These are phyloP conservation scores for Plasmodium ovale DNA, from an alignment of 169 alveolate genomes.

Conservation along the genomic window DNA sequence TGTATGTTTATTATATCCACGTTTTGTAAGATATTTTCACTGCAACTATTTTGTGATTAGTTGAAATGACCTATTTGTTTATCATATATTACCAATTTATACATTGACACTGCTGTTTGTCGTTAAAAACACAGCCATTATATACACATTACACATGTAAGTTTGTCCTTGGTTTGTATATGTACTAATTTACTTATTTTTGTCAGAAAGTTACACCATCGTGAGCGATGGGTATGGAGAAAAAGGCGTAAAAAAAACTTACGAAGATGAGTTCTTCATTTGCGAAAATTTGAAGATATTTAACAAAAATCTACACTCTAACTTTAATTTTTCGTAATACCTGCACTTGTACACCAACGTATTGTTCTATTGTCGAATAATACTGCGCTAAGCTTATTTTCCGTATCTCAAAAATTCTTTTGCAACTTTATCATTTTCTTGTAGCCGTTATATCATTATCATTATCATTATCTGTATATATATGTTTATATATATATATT, in stretches of 20 bases:
- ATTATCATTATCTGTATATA: neutral
- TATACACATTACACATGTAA: neutral
- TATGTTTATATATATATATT: slow-evolving; percentile 1
- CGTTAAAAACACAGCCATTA: neutral
- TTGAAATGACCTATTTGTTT: neutral
- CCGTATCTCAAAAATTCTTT: neutral
- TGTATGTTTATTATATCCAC: no score
- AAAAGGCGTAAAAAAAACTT: slow-evolving; percentile 80
- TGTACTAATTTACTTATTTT: slow-evolving; percentile 8
- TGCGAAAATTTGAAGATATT: slow-evolving; percentile 72
- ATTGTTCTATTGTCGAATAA: neutral
- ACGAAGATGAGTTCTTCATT: slow-evolving; percentile 82
- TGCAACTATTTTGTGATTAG: neutral
- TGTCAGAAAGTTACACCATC: slow-evolving; percentile 51
- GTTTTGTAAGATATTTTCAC: no score
- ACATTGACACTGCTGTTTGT: no score
- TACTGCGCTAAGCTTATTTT: neutral
- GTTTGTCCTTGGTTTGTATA: neutral
- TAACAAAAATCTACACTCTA: slow-evolving; percentile 59
- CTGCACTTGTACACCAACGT: neutral
- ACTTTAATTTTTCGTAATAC: slow-evolving; percentile 69
- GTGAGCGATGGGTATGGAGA: slow-evolving; percentile 79
- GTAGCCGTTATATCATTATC: neutral
- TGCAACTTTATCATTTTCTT: neutral
- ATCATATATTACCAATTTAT: no score